Conservation (phyloP, 2,329 filamentous ascomycete genomes). For the Xenoacremonium recifei region DNA sequence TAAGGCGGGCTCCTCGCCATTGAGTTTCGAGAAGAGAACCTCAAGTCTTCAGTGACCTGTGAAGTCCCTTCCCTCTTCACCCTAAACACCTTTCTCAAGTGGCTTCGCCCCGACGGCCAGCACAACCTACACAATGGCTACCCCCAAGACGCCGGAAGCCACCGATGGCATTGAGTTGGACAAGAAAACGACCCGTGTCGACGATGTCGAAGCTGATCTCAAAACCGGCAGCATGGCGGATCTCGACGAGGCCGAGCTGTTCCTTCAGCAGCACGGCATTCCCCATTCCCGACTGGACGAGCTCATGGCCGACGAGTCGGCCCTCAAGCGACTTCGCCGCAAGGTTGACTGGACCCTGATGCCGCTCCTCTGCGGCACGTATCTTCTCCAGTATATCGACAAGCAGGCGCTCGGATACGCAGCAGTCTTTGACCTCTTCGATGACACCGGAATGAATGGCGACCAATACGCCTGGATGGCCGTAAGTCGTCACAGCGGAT, state of each 20-base stretch:
- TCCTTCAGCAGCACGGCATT: conserved; percentile 25
- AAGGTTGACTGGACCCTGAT: conserved; percentile 33
- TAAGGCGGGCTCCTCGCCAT: conserved; percentile 12
- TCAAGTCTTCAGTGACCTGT: too few species aligned
- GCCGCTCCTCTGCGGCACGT: conserved; percentile 45
- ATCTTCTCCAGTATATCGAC: conserved; percentile 47
- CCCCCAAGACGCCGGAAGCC: conserved; percentile 4
- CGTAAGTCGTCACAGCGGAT: conserved; percentile 18
- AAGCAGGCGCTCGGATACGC: conserved; percentile 54
- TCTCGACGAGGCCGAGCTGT: conserved; percentile 27
- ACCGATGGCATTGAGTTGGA: conserved; percentile 16
- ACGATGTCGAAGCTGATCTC: conserved; percentile 24
- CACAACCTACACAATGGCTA: conserved; percentile 16
- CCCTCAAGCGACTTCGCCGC: conserved; percentile 32
- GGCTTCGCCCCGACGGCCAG: too few species aligned
- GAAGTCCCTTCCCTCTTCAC: not conserved
- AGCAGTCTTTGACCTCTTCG: conserved; percentile 43
- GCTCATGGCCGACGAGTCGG: conserved; percentile 22
- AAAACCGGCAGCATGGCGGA: conserved; percentile 20
- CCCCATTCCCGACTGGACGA: conserved; percentile 19
- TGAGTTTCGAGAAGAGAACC: too few species aligned
- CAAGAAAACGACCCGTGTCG: conserved; percentile 20
- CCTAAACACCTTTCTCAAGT: too few species aligned
- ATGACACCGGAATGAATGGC: not conserved
- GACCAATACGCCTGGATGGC: not conserved